Evolutionary conservation across 2,329 filamentous ascomycete genomes (phyloP).

Genomic region (Volutella citrinella): DNA sequence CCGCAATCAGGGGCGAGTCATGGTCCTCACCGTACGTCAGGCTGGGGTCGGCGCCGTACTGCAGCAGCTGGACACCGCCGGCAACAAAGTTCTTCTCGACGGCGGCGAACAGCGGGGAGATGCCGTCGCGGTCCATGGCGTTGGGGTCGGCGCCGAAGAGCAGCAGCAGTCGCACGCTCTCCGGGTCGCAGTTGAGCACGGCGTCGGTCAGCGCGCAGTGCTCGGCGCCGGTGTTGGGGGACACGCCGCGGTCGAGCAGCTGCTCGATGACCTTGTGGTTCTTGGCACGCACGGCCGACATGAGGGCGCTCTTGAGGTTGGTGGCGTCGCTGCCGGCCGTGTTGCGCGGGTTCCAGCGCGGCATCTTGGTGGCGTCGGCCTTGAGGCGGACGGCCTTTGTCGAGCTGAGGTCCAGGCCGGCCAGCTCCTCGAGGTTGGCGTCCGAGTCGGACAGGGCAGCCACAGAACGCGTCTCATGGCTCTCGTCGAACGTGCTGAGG

Average conservation of each 20-base stretch:
- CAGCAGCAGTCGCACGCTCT: slow-evolving; percentile 53
- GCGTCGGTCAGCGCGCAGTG: slow-evolving; percentile 52
- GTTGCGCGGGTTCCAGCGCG: slow-evolving; percentile 49
- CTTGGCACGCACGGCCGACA: slow-evolving; percentile 52
- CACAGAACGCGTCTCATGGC: slow-evolving; percentile 25
- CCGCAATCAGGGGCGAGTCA: slow-evolving; percentile 53
- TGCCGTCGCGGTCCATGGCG: slow-evolving; percentile 42
- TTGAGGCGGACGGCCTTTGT: slow-evolving; percentile 45
- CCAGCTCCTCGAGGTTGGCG: slow-evolving; percentile 29
- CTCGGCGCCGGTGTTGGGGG: slow-evolving; percentile 46
- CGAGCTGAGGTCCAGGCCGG: slow-evolving; percentile 38
- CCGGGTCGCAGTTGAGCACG: slow-evolving; percentile 47
- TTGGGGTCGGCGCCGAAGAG: slow-evolving; percentile 59
- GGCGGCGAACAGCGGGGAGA: slow-evolving; percentile 49
- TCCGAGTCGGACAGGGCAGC: slow-evolving; percentile 24
- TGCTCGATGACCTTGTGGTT: slow-evolving; percentile 57
- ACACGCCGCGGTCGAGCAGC: slow-evolving; percentile 55
- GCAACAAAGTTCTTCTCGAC: slow-evolving; percentile 53
- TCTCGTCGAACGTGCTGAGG: slow-evolving; percentile 29
- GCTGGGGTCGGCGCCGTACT: slow-evolving; percentile 62
- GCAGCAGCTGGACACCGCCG: slow-evolving; percentile 57
- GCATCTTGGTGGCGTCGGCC: slow-evolving; percentile 49
- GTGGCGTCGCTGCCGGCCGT: slow-evolving; percentile 39
- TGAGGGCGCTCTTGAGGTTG: slow-evolving; percentile 45
- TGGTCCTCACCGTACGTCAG: slow-evolving; percentile 45